Evolutionary conservation across 1,139 yeast species (phyloP).

Genomic region (Yamadazyma spencermartinsiae): DNA sequence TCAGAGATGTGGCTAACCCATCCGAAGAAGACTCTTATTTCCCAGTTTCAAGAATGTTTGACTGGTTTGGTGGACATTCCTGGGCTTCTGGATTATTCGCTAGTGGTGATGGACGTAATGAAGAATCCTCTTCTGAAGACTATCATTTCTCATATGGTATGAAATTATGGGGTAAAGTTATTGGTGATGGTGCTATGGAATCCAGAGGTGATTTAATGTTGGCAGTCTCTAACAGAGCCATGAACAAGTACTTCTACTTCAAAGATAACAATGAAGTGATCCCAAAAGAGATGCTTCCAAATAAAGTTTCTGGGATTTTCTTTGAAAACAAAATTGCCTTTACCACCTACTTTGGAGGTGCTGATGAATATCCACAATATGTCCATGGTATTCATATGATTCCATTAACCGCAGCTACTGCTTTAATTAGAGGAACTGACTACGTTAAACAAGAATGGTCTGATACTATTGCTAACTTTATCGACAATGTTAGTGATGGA

Average conservation of each 20-base stretch:
- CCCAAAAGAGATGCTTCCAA: slow-evolving; percentile 56
- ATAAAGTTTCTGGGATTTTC: slow-evolving; percentile 74
- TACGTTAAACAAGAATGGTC: slow-evolving; percentile 86
- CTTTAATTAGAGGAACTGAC: slow-evolving; percentile 65
- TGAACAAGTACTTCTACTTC: slow-evolving; percentile 64
- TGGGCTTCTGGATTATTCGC: slow-evolving; percentile 80
- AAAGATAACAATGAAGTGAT: slow-evolving; percentile 56
- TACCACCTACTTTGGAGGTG: slow-evolving; percentile 57
- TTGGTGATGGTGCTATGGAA: slow-evolving; percentile 73
- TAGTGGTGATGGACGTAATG: slow-evolving; percentile 74
- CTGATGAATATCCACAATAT: slow-evolving; percentile 59
- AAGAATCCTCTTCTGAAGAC: slow-evolving; percentile 81
- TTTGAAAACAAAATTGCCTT: slow-evolving; percentile 90
- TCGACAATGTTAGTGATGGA: slow-evolving; percentile 63
- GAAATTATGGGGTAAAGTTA: slow-evolving; percentile 76
- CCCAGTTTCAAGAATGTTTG: slow-evolving; percentile 78
- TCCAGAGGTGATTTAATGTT: slow-evolving; percentile 77
- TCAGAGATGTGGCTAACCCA: slow-evolving; percentile 81
- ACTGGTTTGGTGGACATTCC: slow-evolving; percentile 81
- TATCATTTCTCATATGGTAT: slow-evolving; percentile 79
- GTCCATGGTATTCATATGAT: slow-evolving; percentile 96
- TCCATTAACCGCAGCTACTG: slow-evolving; percentile 80
- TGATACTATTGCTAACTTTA: slow-evolving; percentile 48
- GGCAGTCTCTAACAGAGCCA: slow-evolving; percentile 59
- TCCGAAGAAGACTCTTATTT: slow-evolving; percentile 57